Evolutionary conservation across 495 filamentous ascomycete genomes (phyloP).

Genomic region (Penicillium angulare): DNA sequence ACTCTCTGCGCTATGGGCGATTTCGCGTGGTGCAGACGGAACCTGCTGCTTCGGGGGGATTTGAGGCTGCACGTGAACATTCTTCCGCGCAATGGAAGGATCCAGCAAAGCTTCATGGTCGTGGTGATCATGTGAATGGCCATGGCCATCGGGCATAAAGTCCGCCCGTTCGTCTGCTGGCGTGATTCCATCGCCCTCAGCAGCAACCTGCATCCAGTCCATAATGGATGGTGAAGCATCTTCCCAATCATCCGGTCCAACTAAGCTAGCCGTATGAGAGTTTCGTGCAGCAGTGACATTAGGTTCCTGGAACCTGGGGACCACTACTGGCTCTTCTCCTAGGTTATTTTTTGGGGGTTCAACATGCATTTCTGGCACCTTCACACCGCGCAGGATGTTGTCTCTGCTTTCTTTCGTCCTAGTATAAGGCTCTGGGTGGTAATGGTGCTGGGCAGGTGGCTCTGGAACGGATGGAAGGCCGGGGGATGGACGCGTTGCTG

Average conservation of each 20-base stretch:
- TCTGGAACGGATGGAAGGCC: not conserved
- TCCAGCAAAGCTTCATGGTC: no score
- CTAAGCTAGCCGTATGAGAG: conserved; percentile 42
- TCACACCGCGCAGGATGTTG: not conserved
- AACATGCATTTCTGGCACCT: not conserved
- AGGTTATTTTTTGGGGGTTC: conserved; percentile 26
- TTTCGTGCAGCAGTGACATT: conserved; percentile 17
- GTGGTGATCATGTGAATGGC: no score
- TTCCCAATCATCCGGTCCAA: conserved; percentile 51
- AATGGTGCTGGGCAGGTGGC: not conserved
- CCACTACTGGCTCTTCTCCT: conserved; percentile 38
- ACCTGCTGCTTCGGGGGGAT: not conserved
- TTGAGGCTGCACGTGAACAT: not conserved
- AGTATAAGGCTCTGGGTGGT: not conserved
- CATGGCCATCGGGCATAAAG: conserved; percentile 9
- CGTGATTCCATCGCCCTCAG: conserved; percentile 32
- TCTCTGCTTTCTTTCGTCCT: not conserved
- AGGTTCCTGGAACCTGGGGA: conserved; percentile 26
- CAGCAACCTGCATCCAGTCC: conserved; percentile 53
- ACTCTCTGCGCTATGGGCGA: conserved; percentile 57
- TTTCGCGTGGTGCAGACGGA: conserved; percentile 53
- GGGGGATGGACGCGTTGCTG: not conserved
- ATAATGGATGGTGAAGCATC: conserved; percentile 56
- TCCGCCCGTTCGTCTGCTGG: conserved; percentile 15
- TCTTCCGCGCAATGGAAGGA: conserved; percentile 2